Conservation (phyloP, 164 flowering plant species). For the Cinnamomum chago region DNA sequence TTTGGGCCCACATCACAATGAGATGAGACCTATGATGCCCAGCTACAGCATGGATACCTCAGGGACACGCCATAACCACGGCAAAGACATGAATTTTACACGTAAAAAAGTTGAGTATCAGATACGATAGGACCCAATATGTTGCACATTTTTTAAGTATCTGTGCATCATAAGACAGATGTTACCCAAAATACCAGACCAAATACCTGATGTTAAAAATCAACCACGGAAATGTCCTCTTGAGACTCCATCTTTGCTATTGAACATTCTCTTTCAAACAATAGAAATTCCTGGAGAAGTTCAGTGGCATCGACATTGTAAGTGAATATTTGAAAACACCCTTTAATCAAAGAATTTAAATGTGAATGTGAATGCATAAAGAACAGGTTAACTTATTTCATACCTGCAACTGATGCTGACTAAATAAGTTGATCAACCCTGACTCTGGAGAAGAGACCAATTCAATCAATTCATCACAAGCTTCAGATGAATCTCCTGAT, state of each 20-base stretch:
- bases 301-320: neutral
- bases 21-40: too few species aligned
- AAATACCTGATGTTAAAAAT: neutral
- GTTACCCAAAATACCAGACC: neutral
- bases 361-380: neutral
- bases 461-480: conserved; percentile 77
- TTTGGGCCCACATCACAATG: too few species aligned
- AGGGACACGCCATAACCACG: too few species aligned
- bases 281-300: conserved; percentile 63
- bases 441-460: conserved; percentile 60
- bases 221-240: conserved; percentile 32
- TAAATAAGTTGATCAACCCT: conserved; percentile 69
- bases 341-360: neutral
- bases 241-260: conserved; percentile 68
- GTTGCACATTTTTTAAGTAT: too few species aligned
- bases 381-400: neutral
- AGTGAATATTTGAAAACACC: neutral
- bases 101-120: too few species aligned
- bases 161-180: neutral
- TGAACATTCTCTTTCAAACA: conserved; percentile 79
- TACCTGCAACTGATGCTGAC: conserved; percentile 92
- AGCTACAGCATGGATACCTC: too few species aligned
- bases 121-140: too few species aligned
- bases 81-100: too few species aligned
- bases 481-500: conserved; percentile 46